Base-by-base conservation (phyloP, 805 yeast species). In the Schizosaccharomyces pombe region DNA sequence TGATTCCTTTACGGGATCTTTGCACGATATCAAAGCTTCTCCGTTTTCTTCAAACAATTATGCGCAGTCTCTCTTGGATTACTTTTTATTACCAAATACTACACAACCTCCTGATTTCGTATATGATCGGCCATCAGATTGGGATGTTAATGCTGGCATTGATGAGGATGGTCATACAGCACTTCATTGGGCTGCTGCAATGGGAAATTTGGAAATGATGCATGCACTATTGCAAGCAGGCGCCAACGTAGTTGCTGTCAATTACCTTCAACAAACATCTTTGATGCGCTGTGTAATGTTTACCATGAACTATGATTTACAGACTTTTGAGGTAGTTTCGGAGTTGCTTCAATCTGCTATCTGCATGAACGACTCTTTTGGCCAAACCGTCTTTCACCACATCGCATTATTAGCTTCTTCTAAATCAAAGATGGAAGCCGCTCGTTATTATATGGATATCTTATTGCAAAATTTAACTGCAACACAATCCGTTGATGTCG, bases 181-280 rank as follows among this genome's bases (percentile, higher is more conserved):
- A 1, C 78, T 91, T 60, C 98, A 91, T 67, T 91, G 97, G 96
- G 94, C 97, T 0, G 85, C 95, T 57, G 82, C 97, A 0, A 85
- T 91, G 76, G 98, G 97, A 3, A 83, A 80, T 63, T 67, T 81
- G 37, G 75, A 74, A 52, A 78, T 87, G 67, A 79, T 85, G 56
- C 93, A 82, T 59, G 75, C 85, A 12, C 71, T 91, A 47, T 67
- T 85, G 31, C 72, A 78, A 30, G 77, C 80, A 40, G 94, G 95
- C 3, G 91, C 94, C 1, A 75, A 79, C 66, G 74, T 76, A 55
- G 66, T 72, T 47, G 71, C 72, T 2, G 67, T 75, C 14, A 82
- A 82, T 61, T 73, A 78, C 57, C 73, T 74, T 47, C 95, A 95
- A 0, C 85, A 87, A 62, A 87, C 86, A 22, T 93, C 97, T 4